Evolutionary conservation across 352 stramenopile species (phyloP).

Genomic region (Phytophthora boehmeriae): DNA sequence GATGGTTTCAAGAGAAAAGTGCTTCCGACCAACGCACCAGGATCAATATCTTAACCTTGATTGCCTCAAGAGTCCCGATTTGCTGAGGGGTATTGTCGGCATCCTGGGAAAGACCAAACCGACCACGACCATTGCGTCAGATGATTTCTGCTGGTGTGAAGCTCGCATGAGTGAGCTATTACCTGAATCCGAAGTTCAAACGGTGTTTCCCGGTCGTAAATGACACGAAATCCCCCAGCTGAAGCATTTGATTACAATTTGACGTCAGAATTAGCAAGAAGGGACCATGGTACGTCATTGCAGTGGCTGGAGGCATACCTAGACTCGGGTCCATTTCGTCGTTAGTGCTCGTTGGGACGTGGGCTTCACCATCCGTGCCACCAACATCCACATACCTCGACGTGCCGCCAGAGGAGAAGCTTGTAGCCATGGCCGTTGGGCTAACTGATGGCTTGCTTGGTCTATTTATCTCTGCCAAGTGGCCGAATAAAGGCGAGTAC

Average conservation of each 20-base stretch:
- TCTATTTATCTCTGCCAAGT: constrained; percentile 8
- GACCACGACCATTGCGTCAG: neutral
- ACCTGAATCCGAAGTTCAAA: constrained; percentile 92
- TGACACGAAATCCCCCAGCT: constrained; percentile 86
- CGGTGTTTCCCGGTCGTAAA: constrained; percentile 92
- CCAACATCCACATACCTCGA: constrained; percentile 44
- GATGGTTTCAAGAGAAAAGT: neutral
- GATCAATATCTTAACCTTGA: constrained; percentile 95
- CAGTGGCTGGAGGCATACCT: constrained; percentile 34
- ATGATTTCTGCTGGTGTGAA: too few species aligned
- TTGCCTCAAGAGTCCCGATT: constrained; percentile 92
- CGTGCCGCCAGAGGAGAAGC: constrained; percentile 38
- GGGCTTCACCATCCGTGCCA: constrained; percentile 29
- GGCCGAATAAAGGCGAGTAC: constrained; percentile 1
- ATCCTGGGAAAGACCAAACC: constrained; percentile 37
- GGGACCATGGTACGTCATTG: neutral
- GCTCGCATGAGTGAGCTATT: neutral
- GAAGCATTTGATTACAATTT: neutral
- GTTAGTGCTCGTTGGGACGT: constrained; percentile 49
- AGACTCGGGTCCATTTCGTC: constrained; percentile 87
- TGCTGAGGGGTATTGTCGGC: constrained; percentile 87
- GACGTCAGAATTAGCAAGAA: neutral
- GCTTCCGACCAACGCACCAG: constrained; percentile 43
- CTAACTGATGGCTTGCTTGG: neutral
- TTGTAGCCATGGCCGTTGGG: constrained; percentile 35